Conservation (phyloP, 352 stramenopile genomes). For the Peronospora tabacina region DNA sequence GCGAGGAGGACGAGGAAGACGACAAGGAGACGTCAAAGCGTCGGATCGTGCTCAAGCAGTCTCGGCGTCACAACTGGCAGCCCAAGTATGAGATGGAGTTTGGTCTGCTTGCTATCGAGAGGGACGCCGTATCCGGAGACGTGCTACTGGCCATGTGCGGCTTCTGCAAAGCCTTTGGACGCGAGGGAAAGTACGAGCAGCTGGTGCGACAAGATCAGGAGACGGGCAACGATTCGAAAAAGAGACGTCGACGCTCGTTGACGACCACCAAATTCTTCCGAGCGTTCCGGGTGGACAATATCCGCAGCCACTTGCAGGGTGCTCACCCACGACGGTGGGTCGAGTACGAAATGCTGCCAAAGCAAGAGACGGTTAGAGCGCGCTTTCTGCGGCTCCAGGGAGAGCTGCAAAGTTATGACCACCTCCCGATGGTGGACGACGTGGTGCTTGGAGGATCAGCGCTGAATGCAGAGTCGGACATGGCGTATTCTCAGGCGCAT, state of each 20-base stretch:
- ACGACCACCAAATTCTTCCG: constrained; percentile 86
- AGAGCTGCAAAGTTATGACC: constrained; percentile 53
- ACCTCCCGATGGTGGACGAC: constrained; percentile 60
- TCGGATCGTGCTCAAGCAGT: constrained; percentile 26
- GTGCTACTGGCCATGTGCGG: constrained; percentile 77
- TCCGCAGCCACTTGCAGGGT: constrained; percentile 75
- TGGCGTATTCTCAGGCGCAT: constrained; percentile 53
- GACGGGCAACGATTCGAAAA: constrained; percentile 54
- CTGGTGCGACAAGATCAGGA: constrained; percentile 53
- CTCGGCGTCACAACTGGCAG: constrained; percentile 71
- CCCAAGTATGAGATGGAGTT: constrained; percentile 81
- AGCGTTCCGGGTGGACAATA: constrained; percentile 80
- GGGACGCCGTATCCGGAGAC: constrained; percentile 51
- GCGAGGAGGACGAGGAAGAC: constrained; percentile 29
- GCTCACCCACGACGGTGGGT: constrained; percentile 66
- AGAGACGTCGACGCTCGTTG: constrained; percentile 61
- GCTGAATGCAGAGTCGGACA: constrained; percentile 46
- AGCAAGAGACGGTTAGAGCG: constrained; percentile 51
- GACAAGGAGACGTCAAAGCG: constrained; percentile 43
- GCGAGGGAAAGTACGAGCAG: constrained; percentile 70
- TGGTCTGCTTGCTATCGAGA: constrained; percentile 59
- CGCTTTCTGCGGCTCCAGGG: constrained; percentile 58
- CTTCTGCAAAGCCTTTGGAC: constrained; percentile 79
- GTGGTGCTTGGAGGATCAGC: constrained; percentile 48
- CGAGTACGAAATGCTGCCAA: constrained; percentile 74